Base-by-base conservation (phyloP, 2,329 filamentous ascomycete species). In the Colletotrichum sp. region DNA sequence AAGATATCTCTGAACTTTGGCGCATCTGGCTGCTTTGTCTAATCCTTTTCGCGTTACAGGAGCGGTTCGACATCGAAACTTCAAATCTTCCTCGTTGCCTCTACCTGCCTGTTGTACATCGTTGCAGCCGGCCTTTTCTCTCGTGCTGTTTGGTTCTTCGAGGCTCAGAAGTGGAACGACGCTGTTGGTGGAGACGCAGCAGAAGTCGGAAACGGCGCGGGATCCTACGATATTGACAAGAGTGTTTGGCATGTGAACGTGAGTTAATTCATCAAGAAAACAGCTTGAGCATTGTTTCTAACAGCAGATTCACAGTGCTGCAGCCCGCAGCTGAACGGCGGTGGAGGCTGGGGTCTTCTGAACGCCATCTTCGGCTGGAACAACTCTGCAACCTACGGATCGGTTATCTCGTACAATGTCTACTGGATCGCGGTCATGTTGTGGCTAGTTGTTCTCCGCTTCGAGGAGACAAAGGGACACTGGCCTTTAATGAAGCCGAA, bases 351-450 rank as follows among this genome's bases (percentile, higher is more conserved):
- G 95, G 95, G 94, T 71, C 92, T 98, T 78, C 95, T 98, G 88
- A 96, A 98, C 80, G 92, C 94, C 75, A 89, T 98, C 69, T 88
- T 98, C 15, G 95, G 96, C 73, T 98, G 96, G 96, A 91, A 92
- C 77, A 98, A 98, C 86, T 95, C 94, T 16, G 96, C 94, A 7
- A 98, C 95, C 3, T 96, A 96, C 80, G 95, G 95, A 67, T 96
- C 94, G 1, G 94, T 98, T 78, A 92, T 98, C 77, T 93, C 94
- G 2, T 98, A 98, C 86, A 98, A 97, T 82, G 74, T 97, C n/a
- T 98, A 98, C 87, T 98, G 95, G 96, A 85, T 97, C 67, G 87
- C 87, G 9, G 89, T 95, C 78, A 95, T 96, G 72, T 75, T 88
- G n/a, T 89, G 89, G 7, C 94, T 96, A 81, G 76, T 92, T 16